A percentile compares a stretch with the other conserved stretches of the same genome.
phyloP scores from a whole-genome alignment of 768 basidiomycete species.

The Gautieria morchelliformis region DNA sequence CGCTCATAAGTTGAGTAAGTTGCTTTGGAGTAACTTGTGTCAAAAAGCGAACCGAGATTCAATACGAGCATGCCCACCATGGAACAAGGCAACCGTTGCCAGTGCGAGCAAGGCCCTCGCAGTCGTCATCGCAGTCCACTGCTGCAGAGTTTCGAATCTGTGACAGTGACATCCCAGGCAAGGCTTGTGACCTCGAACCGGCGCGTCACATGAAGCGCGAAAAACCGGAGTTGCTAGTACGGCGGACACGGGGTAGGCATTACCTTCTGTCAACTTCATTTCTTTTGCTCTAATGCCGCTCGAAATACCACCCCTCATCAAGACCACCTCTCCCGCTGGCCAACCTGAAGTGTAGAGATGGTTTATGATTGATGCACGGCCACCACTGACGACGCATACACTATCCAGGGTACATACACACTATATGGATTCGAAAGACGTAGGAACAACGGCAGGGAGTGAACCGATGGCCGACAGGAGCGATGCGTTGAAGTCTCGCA shows the following conservation, averaged over 20 bases:
- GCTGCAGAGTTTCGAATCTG: too few species aligned
- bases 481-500: neutral
- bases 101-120: constrained; percentile 4
- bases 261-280: neutral
- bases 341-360: neutral
- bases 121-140: neutral
- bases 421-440: neutral
- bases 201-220: too few species aligned
- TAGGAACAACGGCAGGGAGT: neutral
- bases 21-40: constrained; percentile 31
- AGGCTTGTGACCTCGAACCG: too few species aligned
- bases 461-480: neutral
- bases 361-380: neutral
- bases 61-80: constrained; percentile 30
- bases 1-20: constrained; percentile 78
- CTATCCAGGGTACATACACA: neutral
- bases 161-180: too few species aligned
- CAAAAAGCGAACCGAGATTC: neutral
- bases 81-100: constrained; percentile 27
- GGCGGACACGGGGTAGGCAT: neutral
- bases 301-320: neutral
- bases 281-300: neutral
- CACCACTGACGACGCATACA: neutral
- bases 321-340: neutral
- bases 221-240: neutral